Percentiles rank a stretch among this genome's conserved stretches.
phyloP scores from a whole-genome alignment of 2,329 filamentous ascomycete genomes.

The Fusarium sp. region DNA sequence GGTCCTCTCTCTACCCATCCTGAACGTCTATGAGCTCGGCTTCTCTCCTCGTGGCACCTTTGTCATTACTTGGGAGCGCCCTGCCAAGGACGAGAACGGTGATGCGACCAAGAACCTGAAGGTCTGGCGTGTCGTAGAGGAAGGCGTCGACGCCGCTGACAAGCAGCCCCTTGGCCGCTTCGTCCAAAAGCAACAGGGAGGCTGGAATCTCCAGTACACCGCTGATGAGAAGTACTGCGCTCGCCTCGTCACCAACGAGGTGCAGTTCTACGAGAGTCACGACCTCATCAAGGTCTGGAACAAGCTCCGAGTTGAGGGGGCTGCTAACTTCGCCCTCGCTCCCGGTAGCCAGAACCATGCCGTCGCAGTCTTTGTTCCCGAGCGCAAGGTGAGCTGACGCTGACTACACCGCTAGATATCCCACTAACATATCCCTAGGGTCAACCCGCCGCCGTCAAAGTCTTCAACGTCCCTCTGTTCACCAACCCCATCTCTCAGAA shows the following conservation, averaged over 20 bases:
- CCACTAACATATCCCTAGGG: slow-evolving; percentile 63
- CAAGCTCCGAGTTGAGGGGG: slow-evolving; percentile 90
- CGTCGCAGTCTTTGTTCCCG: slow-evolving; percentile 92
- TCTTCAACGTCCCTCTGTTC: slow-evolving; percentile 93
- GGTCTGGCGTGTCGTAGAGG: slow-evolving; percentile 87
- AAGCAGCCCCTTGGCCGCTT: slow-evolving; percentile 84
- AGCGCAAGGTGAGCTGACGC: slow-evolving; percentile 75
- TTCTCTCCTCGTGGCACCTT: slow-evolving; percentile 94
- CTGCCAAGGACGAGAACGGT: slow-evolving; percentile 89
- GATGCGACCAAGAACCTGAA: slow-evolving; percentile 97
- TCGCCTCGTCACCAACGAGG: slow-evolving; percentile 92
- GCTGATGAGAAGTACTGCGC: slow-evolving; percentile 93
- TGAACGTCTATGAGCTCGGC: slow-evolving; percentile 90
- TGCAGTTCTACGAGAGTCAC: slow-evolving; percentile 93
- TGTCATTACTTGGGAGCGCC: slow-evolving; percentile 95
- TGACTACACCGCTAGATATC: not conserved
- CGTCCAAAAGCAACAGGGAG: slow-evolving; percentile 93
- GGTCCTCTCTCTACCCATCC: slow-evolving; percentile 75
- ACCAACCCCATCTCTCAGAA: slow-evolving; percentile 86
- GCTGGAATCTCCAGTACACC: slow-evolving; percentile 98
- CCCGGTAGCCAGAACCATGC: slow-evolving; percentile 84
- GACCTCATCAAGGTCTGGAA: slow-evolving; percentile 91
- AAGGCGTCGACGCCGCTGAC: slow-evolving; percentile 65
- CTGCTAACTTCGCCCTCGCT: slow-evolving; percentile 86
- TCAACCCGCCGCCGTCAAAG: slow-evolving; percentile 90